Conservation (phyloP, 1,284 basidiomycete species). For the Trametes polyzona region DNA sequence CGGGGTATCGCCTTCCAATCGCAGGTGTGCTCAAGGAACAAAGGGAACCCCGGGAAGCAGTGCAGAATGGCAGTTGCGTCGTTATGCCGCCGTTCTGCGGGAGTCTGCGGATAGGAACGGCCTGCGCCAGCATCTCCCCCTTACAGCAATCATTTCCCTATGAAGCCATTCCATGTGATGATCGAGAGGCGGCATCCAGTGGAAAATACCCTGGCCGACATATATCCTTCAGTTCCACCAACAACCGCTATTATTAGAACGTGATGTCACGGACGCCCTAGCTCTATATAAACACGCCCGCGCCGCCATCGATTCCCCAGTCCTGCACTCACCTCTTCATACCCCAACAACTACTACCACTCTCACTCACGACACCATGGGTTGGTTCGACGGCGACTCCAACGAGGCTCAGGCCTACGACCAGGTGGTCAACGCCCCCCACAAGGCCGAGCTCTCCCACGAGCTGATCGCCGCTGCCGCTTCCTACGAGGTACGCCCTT, state of each 20-base stretch:
- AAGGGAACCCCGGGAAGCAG: slow-evolving; percentile 14
- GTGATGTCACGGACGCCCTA: slow-evolving; percentile 20
- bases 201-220: slow-evolving; percentile 7
- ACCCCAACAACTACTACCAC: slow-evolving; percentile 22
- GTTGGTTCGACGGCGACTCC: slow-evolving; percentile 55
- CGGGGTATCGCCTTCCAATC: slow-evolving; percentile 1
- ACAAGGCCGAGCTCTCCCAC: slow-evolving; percentile 62
- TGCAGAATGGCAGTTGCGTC: slow-evolving; percentile 13
- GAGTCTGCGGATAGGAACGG: slow-evolving; percentile 6
- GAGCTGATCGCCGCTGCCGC: slow-evolving; percentile 69
- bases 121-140: slow-evolving; percentile 5
- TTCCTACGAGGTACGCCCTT: slow-evolving; percentile 42
- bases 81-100: slow-evolving; percentile 4
- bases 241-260: slow-evolving; percentile 20
- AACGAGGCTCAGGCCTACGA: slow-evolving; percentile 52
- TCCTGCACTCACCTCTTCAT: slow-evolving; percentile 24
- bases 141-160: slow-evolving; percentile 7
- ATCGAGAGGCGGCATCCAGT: slow-evolving; percentile 12
- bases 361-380: slow-evolving; percentile 44
- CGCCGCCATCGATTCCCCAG: slow-evolving; percentile 18
- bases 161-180: slow-evolving; percentile 21
- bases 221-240: slow-evolving; percentile 5
- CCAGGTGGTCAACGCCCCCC: slow-evolving; percentile 51
- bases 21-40: neutral
- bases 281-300: slow-evolving; percentile 32